Evolutionary conservation across 495 filamentous ascomycete genomes (phyloP), one percentile per base, ranked within the genome.

Genomic region (Aspergillus carlsbadensis): DNA sequence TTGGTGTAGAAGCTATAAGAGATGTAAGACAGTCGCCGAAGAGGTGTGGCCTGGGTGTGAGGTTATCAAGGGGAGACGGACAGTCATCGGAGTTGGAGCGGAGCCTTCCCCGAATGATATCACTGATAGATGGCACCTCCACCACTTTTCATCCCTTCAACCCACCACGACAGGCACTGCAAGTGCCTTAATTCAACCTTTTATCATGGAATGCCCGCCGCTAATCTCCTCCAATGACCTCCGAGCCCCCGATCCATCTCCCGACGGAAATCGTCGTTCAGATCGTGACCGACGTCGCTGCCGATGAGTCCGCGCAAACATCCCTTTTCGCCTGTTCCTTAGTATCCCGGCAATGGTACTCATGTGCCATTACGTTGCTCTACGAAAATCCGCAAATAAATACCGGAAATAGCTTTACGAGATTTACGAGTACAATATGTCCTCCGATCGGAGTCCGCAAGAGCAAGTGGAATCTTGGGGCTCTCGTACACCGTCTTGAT

Each of bases 261-360:
- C 77, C 78, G 5, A 69, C 70, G 10, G 86, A 89, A 65, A 68
- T 89, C 36, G 65, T 88, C 47, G 57, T 82, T 36, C 62, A 71
- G 13, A 76, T 82, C 47, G 64, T 76, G 36, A 50, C 61, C 51
- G 66, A 59, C 48, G 56, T 75, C 46, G 62, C 56, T n/a, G 37
- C 47, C 6, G 59, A 65, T 47, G 57, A 63, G 13, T 29, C 41
- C 18, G 45, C 47, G 13, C 84, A 85, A 60, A 15, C 31, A 10
- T 72, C 70, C 10, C 68, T 89, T n/a, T 69, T 77, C 58, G 70
- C 71, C 0, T 84, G 81, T 63, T 80, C 78, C 61, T 72, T 86
- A 17, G 77, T 88, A 13, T 84, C 78, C 6, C 77, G 77, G 13
- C 76, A 85, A 52, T 91, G 87, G 87, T 88, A 89, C 62, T 74